Percentiles rank a stretch among this genome's conserved stretches.
Conservation (phyloP, 805 yeast genomes). For the Spathaspora gorwiae region DNA sequence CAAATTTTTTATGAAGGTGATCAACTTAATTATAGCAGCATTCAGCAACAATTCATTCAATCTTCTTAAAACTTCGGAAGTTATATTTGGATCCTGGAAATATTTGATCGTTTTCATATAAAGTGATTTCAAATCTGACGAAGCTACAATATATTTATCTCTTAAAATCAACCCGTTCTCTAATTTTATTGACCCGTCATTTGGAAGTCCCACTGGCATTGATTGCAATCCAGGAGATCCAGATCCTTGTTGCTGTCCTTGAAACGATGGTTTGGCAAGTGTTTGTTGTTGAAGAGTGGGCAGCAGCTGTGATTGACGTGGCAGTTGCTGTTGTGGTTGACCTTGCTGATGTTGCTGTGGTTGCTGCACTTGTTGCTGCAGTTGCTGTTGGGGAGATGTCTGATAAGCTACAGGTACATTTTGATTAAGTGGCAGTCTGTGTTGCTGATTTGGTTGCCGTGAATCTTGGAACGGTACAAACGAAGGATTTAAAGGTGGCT, state of each 20-base stretch:
- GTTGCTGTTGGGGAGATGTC: conserved; percentile 4
- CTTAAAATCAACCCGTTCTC: conserved; percentile 62
- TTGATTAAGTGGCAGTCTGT: not conserved
- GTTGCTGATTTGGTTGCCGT: conserved; percentile 7
- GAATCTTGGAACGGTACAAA: conserved; percentile 1
- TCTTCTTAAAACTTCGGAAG: conserved; percentile 21
- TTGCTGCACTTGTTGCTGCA: conserved; percentile 7
- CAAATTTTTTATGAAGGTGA: conserved; percentile 35
- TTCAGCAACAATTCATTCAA: conserved; percentile 23
- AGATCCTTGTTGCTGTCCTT: conserved; percentile 7
- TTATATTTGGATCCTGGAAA: conserved; percentile 38
- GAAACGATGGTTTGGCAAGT: not conserved
- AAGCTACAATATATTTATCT: conserved; percentile 54
- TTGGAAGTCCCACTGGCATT: not conserved
- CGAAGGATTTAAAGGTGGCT: not conserved
- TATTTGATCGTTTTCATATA: conserved; percentile 49
- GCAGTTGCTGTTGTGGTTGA: conserved; percentile 11
- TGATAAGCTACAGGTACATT: not conserved
- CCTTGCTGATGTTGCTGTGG: conserved; percentile 1
- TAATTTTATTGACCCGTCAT: conserved; percentile 26
- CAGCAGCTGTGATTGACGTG: conserved; percentile 9
- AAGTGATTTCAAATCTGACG: conserved; percentile 48
- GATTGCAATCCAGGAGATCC: conserved; percentile 1
- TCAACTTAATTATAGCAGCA: conserved; percentile 26
- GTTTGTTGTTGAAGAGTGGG: conserved; percentile 8